phyloP scores from a whole-genome alignment of 1,284 basidiomycete species.

The Schizophyllum commune region DNA sequence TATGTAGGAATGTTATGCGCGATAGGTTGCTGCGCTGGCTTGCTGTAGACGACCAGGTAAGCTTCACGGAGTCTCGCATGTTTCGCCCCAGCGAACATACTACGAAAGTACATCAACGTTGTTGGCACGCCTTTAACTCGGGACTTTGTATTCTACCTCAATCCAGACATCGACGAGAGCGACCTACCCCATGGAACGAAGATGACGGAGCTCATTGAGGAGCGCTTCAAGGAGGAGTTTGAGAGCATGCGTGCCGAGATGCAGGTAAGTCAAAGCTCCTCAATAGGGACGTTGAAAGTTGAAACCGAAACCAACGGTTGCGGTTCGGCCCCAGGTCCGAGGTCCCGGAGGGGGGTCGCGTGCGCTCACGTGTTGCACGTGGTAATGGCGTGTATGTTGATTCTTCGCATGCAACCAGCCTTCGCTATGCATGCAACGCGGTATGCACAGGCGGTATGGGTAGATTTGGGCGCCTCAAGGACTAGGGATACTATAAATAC shows the following conservation, averaged over 20 bases:
- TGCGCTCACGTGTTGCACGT: no score
- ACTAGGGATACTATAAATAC: no score
- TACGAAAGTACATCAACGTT: conserved; percentile 19
- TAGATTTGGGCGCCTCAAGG: no score
- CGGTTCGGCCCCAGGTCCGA: no score
- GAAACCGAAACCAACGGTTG: no score
- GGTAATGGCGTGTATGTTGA: no score
- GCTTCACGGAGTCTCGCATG: not conserved
- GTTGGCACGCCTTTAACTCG: conserved; percentile 21
- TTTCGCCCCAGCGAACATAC: not conserved
- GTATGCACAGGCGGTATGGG: no score
- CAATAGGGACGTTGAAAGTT: no score
- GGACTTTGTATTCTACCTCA: conserved; percentile 20
- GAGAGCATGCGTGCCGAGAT: conserved; percentile 14
- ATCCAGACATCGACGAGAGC: conserved; percentile 12
- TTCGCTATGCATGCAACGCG: no score
- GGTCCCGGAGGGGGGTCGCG: no score
- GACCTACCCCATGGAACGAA: conserved; percentile 19
- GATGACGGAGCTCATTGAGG: conserved; percentile 15
- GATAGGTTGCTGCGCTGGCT: conserved; percentile 14
- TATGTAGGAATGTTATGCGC: conserved; percentile 12
- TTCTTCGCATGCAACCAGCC: no score
- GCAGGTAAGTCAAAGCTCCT: conserved; percentile 9
- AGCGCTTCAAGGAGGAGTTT: conserved; percentile 13
- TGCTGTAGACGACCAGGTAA: conserved; percentile 22